phyloP scores from a whole-genome alignment of 2,329 filamentous ascomycete species.

The Penicillium sp. region DNA sequence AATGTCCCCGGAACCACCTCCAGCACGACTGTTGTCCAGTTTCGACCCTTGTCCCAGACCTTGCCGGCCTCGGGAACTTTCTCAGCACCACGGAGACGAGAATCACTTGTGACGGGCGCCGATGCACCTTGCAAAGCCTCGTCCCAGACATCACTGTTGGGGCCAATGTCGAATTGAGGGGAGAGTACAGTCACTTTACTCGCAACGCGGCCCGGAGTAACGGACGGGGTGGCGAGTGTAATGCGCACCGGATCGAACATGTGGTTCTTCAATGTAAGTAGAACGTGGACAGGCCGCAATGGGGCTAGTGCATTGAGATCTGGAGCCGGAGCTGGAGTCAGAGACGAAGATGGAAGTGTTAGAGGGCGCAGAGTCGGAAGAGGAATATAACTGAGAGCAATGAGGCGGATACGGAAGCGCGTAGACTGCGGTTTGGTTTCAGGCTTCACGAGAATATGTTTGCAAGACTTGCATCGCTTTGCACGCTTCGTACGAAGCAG shows the following conservation, averaged over 20 bases:
- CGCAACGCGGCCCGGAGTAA: constrained; percentile 75
- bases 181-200: constrained; percentile 89
- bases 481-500: constrained; percentile 89
- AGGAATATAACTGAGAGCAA: constrained; percentile 87
- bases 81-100: constrained; percentile 44
- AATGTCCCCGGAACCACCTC: constrained; percentile 73
- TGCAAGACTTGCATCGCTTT: constrained; percentile 88
- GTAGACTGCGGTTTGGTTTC: constrained; percentile 88
- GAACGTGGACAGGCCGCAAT: constrained; percentile 69
- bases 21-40: constrained; percentile 92
- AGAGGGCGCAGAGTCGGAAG: constrained; percentile 70
- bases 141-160: constrained; percentile 93
- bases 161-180: constrained; percentile 90
- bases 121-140: constrained; percentile 71
- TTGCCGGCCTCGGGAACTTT: constrained; percentile 82
- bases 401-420: constrained; percentile 88
- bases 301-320: constrained; percentile 55
- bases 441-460: constrained; percentile 93
- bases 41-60: constrained; percentile 91
- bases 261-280: constrained; percentile 90
- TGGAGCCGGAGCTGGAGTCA: constrained; percentile 29
- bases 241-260: constrained; percentile 90
- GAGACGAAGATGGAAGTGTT: constrained; percentile 43
- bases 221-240: constrained; percentile 80
- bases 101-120: constrained; percentile 42